These are phyloP conservation scores for Umbelopsis sp. DNA, from an alignment of 192 early-diverging fungal genomes.

Conservation along the genomic window DNA sequence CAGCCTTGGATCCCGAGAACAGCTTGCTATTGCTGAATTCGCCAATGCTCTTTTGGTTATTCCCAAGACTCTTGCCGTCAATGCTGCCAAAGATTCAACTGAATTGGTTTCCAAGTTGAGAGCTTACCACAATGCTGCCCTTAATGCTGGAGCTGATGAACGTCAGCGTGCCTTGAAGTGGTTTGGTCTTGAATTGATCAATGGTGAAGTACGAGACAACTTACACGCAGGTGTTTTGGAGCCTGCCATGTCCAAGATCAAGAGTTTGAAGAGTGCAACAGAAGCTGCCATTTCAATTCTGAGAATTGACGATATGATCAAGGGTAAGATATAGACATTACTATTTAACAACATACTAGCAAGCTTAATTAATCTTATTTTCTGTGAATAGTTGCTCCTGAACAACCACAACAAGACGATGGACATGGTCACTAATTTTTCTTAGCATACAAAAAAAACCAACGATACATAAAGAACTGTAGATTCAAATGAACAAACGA, in stretches of 20 bases:
- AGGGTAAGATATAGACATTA: conserved; percentile 31
- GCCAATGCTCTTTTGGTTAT: conserved; percentile 93
- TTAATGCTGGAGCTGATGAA: conserved; percentile 70
- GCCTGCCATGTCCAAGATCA: conserved; percentile 98
- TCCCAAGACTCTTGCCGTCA: conserved; percentile 97
- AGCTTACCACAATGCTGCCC: conserved; percentile 93
- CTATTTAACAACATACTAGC: neutral
- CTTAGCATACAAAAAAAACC: neutral
- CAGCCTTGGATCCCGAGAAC: conserved; percentile 93
- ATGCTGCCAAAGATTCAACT: conserved; percentile 97
- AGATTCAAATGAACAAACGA: conserved; percentile 7
- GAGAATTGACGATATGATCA: conserved; percentile 94
- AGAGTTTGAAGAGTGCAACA: conserved; percentile 95
- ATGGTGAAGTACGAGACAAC: conserved; percentile 93
- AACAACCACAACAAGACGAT: conserved; percentile 50
- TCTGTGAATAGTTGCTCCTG: conserved; percentile 38
- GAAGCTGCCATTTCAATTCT: conserved; percentile 98
- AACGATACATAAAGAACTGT: neutral
- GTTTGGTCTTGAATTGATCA: conserved; percentile 92
- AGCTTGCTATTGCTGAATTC: conserved; percentile 97
- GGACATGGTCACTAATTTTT: conserved; percentile 52
- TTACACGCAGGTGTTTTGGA: conserved; percentile 93
- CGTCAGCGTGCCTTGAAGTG: conserved; percentile 79
- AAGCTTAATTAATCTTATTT: neutral
- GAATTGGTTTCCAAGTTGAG: conserved; percentile 96